phyloP scores from a whole-genome alignment of 2,329 filamentous ascomycete species.

The Alternaria consortialis region DNA sequence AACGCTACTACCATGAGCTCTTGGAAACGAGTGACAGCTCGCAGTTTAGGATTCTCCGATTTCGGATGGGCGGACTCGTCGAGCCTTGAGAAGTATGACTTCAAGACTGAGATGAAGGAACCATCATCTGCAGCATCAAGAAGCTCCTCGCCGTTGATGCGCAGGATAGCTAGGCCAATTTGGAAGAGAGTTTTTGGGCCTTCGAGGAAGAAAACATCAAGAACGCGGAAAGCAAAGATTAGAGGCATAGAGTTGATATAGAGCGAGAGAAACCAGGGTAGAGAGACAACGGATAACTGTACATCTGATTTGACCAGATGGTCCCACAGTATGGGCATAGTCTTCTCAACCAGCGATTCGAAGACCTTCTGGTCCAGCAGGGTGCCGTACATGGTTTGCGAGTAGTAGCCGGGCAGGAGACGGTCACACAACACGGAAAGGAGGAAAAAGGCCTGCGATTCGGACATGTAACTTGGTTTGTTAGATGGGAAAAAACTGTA shows the following conservation, averaged over 20 bases:
- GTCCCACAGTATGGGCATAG: conserved; percentile 98
- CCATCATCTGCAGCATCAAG: conserved; percentile 94
- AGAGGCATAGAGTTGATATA: conserved; percentile 99
- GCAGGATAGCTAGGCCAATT: conserved; percentile 92
- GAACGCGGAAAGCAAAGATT: conserved; percentile 93
- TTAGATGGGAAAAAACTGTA: conserved; percentile 35
- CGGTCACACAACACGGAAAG: conserved; percentile 92
- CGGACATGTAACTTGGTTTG: conserved; percentile 81
- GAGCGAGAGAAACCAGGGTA: conserved; percentile 96
- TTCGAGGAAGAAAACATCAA: conserved; percentile 98
- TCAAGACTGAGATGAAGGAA: conserved; percentile 94
- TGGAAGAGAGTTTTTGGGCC: conserved; percentile 98
- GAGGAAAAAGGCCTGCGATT: conserved; percentile 93
- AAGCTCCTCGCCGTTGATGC: conserved; percentile 96
- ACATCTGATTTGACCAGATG: conserved; percentile 97
- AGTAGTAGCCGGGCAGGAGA: conserved; percentile 95
- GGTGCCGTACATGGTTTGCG: conserved; percentile 98
- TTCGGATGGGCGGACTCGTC: conserved; percentile 96
- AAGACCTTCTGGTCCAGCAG: conserved; percentile 97
- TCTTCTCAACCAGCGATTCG: conserved; percentile 96
- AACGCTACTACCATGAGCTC: conserved; percentile 99
- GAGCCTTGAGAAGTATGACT: conserved; percentile 90
- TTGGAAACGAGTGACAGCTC: conserved; percentile 94
- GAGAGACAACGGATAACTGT: conserved; percentile 93
- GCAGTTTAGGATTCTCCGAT: conserved; percentile 92